Evolutionary conservation across 192 early-diverging fungal genomes (phyloP).

Genomic region (Phycomyces nitens): DNA sequence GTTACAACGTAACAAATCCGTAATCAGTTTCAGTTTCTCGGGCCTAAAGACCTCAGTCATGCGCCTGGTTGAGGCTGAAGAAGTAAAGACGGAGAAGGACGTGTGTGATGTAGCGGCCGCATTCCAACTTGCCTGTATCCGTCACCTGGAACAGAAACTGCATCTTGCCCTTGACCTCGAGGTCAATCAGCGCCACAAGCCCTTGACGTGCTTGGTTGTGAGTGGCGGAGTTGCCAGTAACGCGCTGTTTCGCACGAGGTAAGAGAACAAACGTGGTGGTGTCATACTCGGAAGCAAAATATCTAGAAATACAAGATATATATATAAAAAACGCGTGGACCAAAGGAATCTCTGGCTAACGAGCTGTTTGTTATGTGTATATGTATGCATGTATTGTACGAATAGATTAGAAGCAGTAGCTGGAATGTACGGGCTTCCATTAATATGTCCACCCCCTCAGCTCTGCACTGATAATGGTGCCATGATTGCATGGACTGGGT

Average conservation of each 20-base stretch:
- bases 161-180: conserved; percentile 50
- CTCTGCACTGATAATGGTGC: conserved; percentile 82
- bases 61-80: conserved; percentile 44
- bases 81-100: conserved; percentile 26
- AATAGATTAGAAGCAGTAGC: conserved; percentile 44
- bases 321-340: neutral
- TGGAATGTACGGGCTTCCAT: conserved; percentile 36
- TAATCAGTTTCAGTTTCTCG: conserved; percentile 69
- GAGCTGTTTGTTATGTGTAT: neutral
- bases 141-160: conserved; percentile 64
- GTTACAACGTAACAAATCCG: conserved; percentile 48
- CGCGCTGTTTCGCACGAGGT: conserved; percentile 46
- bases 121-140: conserved; percentile 60
- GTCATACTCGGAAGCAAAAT: no score
- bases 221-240: conserved; percentile 83
- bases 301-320: neutral
- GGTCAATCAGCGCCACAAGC: conserved; percentile 19
- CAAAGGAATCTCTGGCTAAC: neutral
- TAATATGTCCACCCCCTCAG: conserved; percentile 73
- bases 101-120: conserved; percentile 64
- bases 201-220: conserved; percentile 54
- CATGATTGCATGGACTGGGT: conserved; percentile 84
- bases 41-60: conserved; percentile 68
- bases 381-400: no score
- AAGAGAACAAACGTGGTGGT: neutral